Evolutionary conservation across 140 eudicot species (phyloP).

Genomic region (Stevia rebaudiana): DNA sequence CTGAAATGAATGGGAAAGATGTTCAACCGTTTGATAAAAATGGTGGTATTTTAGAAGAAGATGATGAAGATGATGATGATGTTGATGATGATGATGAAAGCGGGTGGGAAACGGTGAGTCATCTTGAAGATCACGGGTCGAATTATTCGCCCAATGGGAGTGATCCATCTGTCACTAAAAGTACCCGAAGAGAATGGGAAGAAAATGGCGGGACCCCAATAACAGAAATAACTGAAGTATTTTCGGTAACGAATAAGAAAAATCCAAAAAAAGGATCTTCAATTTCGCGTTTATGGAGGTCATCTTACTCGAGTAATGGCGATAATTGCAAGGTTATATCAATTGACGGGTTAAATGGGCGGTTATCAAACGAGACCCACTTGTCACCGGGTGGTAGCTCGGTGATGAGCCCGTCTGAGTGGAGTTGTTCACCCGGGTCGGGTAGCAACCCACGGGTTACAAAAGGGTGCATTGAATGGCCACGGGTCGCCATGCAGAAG

Average conservation of each 20-base stretch:
- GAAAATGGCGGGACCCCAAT: slow-evolving; percentile 45
- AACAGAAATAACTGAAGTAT: slow-evolving; percentile 60
- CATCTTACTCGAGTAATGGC: slow-evolving; percentile 50
- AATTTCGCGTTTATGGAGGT: slow-evolving; percentile 65
- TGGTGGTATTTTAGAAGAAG: slow-evolving; percentile 35
- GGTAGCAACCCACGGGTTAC: slow-evolving; percentile 44
- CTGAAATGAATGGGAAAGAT: slow-evolving; percentile 50
- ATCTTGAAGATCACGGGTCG: slow-evolving; percentile 72
- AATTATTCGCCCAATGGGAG: slow-evolving; percentile 74
- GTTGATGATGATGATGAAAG: slow-evolving; percentile 55
- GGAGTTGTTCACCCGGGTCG: slow-evolving; percentile 84
- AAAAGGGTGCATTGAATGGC: slow-evolving; percentile 93
- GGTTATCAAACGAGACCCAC: slow-evolving; percentile 48
- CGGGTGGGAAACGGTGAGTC: slow-evolving; percentile 95
- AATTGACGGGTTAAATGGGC: slow-evolving; percentile 61
- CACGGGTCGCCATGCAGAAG: slow-evolving; percentile 51
- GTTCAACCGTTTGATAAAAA: slow-evolving; percentile 38
- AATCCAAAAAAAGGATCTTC: slow-evolving; percentile 56
- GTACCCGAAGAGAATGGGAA: slow-evolving; percentile 59
- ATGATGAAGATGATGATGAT: slow-evolving; percentile 20
- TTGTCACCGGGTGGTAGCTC: slow-evolving; percentile 57
- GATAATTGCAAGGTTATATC: slow-evolving; percentile 66
- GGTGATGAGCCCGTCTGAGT: slow-evolving; percentile 43
- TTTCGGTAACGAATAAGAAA: slow-evolving; percentile 36
- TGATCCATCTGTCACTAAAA: slow-evolving; percentile 56